Evolutionary conservation across 2,329 filamentous ascomycete genomes (phyloP).

Genomic region (Cyphellophora europaea): DNA sequence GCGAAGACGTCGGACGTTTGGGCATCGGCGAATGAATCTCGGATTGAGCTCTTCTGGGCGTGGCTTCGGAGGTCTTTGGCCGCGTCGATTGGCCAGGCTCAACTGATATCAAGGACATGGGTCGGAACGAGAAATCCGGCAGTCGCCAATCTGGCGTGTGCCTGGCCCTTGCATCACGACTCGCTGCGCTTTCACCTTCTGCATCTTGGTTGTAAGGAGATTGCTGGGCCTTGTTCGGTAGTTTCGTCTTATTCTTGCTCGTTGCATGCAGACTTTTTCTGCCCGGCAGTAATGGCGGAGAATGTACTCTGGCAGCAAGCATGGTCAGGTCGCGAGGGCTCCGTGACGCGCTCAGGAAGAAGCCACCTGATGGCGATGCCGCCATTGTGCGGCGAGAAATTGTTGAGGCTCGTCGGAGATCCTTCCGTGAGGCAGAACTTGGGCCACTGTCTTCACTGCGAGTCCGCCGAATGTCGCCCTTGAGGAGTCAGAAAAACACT

Average conservation of each 20-base stretch:
- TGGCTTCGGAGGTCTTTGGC: slow-evolving; percentile 16
- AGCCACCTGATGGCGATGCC: slow-evolving; percentile 13
- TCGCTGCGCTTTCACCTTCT: too few species aligned
- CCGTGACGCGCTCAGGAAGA: slow-evolving; percentile 16
- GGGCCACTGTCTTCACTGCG: not conserved
- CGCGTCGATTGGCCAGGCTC: slow-evolving; percentile 5
- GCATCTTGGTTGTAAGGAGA: too few species aligned
- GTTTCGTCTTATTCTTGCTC: too few species aligned
- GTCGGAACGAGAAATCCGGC: slow-evolving; percentile 14
- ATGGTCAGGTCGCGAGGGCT: slow-evolving; percentile 17
- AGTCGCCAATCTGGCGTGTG: slow-evolving; percentile 10
- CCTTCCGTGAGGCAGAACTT: not conserved
- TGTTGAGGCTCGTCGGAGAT: slow-evolving; percentile 4
- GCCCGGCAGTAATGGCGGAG: too few species aligned
- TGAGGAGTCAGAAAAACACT: too few species aligned
- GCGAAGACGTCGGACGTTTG: slow-evolving; percentile 21
- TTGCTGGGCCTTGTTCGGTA: too few species aligned
- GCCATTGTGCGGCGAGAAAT: slow-evolving; percentile 10
- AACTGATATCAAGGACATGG: slow-evolving; percentile 11
- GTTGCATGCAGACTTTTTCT: too few species aligned
- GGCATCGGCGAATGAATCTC: slow-evolving; percentile 23
- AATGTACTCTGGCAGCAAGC: slow-evolving; percentile 18
- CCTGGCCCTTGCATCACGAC: too few species aligned
- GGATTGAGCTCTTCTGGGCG: slow-evolving; percentile 6
- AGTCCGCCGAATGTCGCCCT: not conserved